Base-by-base conservation (phyloP, 2,329 filamentous ascomycete genomes). In the Nemania diffusa region DNA sequence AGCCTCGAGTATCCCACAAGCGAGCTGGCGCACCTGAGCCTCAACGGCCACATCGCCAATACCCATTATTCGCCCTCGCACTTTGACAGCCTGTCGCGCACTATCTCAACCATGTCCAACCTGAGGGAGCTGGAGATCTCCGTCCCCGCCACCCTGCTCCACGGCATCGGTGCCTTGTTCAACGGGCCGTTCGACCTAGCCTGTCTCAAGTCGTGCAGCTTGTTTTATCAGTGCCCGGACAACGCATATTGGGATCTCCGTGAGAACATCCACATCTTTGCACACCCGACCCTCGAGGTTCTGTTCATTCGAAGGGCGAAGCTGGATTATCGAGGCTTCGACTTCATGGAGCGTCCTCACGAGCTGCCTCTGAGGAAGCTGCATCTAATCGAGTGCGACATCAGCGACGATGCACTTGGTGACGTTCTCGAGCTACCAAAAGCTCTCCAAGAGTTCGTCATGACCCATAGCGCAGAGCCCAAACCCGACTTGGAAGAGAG, bases 181-280 rank as follows among this genome's bases (percentile, higher is more conserved):
- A 84, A 84, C 69, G 81, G 82, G 0, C 83, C 83, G 0, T 85
- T 85, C 66, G 83, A 84, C 74, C 74, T 85, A 57, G 82, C 83
- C 52, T 84, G 80, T 66, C 77, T 85, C 26, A 81, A 80, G 70
- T 77, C 79, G 2, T 85, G 83, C 76, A 81, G 78, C 2, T 74
- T 85, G 37, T 84, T 81, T 74, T 85, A 84, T 70, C 82, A 84
- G 71, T 77, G 77, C 68, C 77, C 79, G 15, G 77, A 81, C 58
- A 77, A 81, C 57, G 76, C 76, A 9, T 85, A 84, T 73, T 85
- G 83, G 83, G 83, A 85, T 69, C 77, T 85, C 44, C 82, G 81
- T 65, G 82, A 84, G 66, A 85, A 84, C 69, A 84, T 85, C 53
- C 82, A 85, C 75, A 83, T 85, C 57, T 85, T 85, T 65, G 78